Conservation (phyloP, 768 basidiomycete genomes). For the Gloeophyllum trabeum region DNA sequence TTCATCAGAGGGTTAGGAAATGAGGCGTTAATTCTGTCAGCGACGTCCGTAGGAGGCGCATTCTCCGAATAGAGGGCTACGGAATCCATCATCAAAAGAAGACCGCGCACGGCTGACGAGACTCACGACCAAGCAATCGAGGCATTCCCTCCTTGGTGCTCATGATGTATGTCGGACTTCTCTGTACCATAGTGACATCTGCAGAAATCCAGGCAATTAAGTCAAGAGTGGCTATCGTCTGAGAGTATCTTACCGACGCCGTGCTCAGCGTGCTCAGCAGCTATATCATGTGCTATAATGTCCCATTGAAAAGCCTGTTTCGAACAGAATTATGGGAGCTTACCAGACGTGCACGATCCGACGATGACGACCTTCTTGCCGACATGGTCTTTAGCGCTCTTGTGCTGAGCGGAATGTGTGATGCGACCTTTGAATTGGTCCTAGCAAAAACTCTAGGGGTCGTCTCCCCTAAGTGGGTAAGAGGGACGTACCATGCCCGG, state of each 20-base stretch:
- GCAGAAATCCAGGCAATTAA: constrained; percentile 1
- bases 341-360: constrained; percentile 56
- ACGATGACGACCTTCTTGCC: constrained; percentile 63
- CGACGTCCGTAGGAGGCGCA: constrained; percentile 22
- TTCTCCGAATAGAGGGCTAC: constrained; percentile 20
- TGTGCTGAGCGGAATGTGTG: constrained; percentile 42
- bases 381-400: constrained; percentile 30
- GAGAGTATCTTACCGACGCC: background rate
- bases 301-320: background rate
- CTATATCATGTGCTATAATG: constrained; percentile 9
- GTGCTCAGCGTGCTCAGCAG: background rate
- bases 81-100: background rate
- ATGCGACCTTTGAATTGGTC: constrained; percentile 38
- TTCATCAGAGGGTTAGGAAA: constrained; percentile 18
- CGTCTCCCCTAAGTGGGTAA: background rate
- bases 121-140: constrained; percentile 5
- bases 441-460: constrained; percentile 9
- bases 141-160: constrained; percentile 12
- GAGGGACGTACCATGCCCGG: constrained; percentile 24
- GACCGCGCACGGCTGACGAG: too few species aligned
- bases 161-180: constrained; percentile 22
- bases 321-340: background rate
- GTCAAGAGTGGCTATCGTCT: background rate
- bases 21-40: constrained; percentile 23
- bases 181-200: constrained; percentile 12